These are phyloP conservation scores for Penicillium diatomitis DNA, from an alignment of 495 filamentous ascomycete species.

Conservation along the genomic window DNA sequence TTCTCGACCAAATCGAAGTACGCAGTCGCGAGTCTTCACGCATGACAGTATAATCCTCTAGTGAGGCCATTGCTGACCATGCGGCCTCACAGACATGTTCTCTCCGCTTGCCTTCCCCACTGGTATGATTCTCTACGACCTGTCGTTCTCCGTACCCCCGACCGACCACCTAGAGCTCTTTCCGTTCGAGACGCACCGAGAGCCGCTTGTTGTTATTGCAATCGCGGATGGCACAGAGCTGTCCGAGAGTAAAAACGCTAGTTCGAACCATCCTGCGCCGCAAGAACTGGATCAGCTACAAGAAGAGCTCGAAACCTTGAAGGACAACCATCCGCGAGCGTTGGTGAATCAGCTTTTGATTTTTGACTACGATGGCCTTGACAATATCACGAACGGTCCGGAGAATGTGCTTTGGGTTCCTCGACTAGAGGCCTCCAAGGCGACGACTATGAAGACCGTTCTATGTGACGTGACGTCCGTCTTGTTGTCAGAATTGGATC, in stretches of 20 bases:
- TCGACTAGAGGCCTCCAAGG: conserved; percentile 56
- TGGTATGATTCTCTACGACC: conserved; percentile 82
- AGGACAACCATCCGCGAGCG: conserved; percentile 61
- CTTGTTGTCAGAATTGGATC: conserved; percentile 79
- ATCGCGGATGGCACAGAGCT: conserved; percentile 65
- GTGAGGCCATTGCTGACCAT: conserved; percentile 19
- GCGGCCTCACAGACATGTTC: conserved; percentile 66
- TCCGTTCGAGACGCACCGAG: conserved; percentile 77
- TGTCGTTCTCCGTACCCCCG: conserved; percentile 69
- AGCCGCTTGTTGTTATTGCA: conserved; percentile 70
- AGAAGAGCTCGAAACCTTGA: conserved; percentile 47
- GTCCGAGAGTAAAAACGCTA: conserved; percentile 22
- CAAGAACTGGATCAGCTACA: conserved; percentile 53
- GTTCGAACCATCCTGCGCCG: conserved; percentile 21
- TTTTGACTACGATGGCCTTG: conserved; percentile 54
- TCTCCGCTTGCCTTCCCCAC: conserved; percentile 86
- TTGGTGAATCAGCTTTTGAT: conserved; percentile 71
- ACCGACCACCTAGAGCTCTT: conserved; percentile 68
- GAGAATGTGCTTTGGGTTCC: conserved; percentile 61
- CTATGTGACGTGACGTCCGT: conserved; percentile 85
- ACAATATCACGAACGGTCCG: conserved; percentile 33
- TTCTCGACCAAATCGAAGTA: conserved; percentile 80
- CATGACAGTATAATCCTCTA: too few relatives aligned
- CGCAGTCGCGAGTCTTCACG: conserved; percentile 13
- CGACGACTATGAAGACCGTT: conserved; percentile 89